A percentile compares a stretch with the other conserved stretches of the same genome.
phyloP scores from a whole-genome alignment of 164 flowering plant genomes.

The Tetracentron sinense region DNA sequence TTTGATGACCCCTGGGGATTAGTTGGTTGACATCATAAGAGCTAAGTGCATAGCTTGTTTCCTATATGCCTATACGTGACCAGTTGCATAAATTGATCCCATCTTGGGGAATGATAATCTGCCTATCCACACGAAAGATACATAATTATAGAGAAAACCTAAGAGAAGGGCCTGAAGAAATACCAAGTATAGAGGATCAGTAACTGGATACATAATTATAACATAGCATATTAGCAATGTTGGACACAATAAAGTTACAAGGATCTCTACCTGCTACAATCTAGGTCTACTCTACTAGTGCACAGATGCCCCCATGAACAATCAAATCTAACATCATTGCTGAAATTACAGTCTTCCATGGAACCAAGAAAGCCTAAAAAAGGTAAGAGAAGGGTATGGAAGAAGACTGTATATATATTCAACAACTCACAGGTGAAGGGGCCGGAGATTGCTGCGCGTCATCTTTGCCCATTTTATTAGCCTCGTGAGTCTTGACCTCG shows the following conservation, averaged over 20 bases:
- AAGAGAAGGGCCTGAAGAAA: no score
- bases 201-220: neutral
- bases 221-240: neutral
- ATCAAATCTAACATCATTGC: slow-evolving; percentile 10
- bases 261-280: slow-evolving; percentile 13
- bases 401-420: neutral
- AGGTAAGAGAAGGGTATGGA: neutral
- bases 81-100: no score
- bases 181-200: no score
- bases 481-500: slow-evolving; percentile 21
- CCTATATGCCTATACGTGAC: no score
- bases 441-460: slow-evolving; percentile 15
- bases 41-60: no score
- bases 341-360: slow-evolving; percentile 11
- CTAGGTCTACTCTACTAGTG: slow-evolving; percentile 12
- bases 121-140: no score
- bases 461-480: slow-evolving; percentile 1
- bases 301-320: slow-evolving; percentile 13
- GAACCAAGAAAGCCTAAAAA: neutral
- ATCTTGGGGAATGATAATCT: no score
- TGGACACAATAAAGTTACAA: neutral
- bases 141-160: no score
- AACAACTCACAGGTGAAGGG: slow-evolving; percentile 16
- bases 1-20: no score
- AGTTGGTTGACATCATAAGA: no score